A percentile compares a stretch with the other conserved stretches of the same genome.
Evolutionary conservation across 1,139 yeast genomes (phyloP).

Genomic region (Geotrichum restrictum): DNA sequence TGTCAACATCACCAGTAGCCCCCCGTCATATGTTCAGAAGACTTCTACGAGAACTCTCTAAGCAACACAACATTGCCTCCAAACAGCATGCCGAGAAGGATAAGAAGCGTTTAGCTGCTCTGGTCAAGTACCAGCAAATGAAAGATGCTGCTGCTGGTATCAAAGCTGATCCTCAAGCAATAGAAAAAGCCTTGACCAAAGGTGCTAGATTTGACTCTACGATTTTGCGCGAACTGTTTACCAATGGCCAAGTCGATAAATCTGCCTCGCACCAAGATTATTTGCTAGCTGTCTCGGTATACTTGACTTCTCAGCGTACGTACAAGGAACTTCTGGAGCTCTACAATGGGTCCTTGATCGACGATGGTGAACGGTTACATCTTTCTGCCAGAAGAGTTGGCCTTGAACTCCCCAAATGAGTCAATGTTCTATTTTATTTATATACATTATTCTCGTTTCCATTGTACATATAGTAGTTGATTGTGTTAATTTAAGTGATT

Average conservation of each 20-base stretch:
- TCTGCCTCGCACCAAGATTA: slow-evolving; percentile 31
- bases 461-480: slow-evolving; percentile 12
- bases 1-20: slow-evolving; percentile 2
- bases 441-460: background rate
- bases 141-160: slow-evolving; percentile 21
- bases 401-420: slow-evolving; percentile 56
- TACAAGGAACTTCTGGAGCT: slow-evolving; percentile 77
- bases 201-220: slow-evolving; percentile 25
- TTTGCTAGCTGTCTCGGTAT: slow-evolving; percentile 51
- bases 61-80: slow-evolving; percentile 34
- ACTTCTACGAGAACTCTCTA: slow-evolving; percentile 35
- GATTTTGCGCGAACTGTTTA: slow-evolving; percentile 26
- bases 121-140: slow-evolving; percentile 28
- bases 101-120: slow-evolving; percentile 26
- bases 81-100: slow-evolving; percentile 30
- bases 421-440: background rate
- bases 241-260: slow-evolving; percentile 4
- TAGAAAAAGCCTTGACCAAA: slow-evolving; percentile 11
- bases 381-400: slow-evolving; percentile 87
- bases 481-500: background rate
- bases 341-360: slow-evolving; percentile 76
- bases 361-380: slow-evolving; percentile 71
- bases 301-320: slow-evolving; percentile 66
- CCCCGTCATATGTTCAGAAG: slow-evolving; percentile 28
- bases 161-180: slow-evolving; percentile 13